Base-by-base conservation (phyloP, 148 eudicot species). In the Linanthus parryae region DNA sequence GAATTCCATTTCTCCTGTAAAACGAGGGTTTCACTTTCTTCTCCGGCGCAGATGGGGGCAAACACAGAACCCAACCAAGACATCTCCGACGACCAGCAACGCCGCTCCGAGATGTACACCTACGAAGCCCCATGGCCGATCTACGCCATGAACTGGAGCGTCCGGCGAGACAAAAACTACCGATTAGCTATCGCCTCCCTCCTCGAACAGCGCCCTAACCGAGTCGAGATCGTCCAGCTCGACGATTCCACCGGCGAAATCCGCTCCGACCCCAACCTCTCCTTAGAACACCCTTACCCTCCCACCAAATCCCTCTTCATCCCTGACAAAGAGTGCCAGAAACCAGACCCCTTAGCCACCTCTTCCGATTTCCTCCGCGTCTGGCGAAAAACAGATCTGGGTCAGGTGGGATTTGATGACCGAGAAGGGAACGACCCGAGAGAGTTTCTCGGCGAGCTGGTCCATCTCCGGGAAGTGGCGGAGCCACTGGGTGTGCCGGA, bases 101-200 rank as follows among this genome's bases (percentile, higher is more conserved):
- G 80, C n/a, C 67, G 92, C 0, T 88, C 96, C 2, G 96, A 88
- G 75, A 88, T 88, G 75, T 88, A 88, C 85, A 88, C 96, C 0
- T 88, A 88, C 76, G 92, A 88, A 58, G 96, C 96, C 0, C 96
- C 96, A 18, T 88, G 96, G 96, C 92, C 80, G 72, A 78, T 88
- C 70, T 88, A 83, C 76, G 92, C 96, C 56, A 88, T 88, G 88
- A 88, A 88, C 58, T 88, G 96, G 96, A 69, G 75, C 59, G 96
- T 88, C 6, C 96, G 96, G 3, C 71, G 72, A 19, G 96, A 88
- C 77, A 78, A 83, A 17, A 83, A 83, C 56, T 88, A 83, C 77
- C 92, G 96, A 0, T 80, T 88, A 49, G 92, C 92, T 16, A 88
- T 88, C 57, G 66, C 96, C 48, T 73, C 81, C 61, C 72, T 88